Base-by-base conservation (phyloP, 345 rosid genomes). In the Carallia brachiata region DNA sequence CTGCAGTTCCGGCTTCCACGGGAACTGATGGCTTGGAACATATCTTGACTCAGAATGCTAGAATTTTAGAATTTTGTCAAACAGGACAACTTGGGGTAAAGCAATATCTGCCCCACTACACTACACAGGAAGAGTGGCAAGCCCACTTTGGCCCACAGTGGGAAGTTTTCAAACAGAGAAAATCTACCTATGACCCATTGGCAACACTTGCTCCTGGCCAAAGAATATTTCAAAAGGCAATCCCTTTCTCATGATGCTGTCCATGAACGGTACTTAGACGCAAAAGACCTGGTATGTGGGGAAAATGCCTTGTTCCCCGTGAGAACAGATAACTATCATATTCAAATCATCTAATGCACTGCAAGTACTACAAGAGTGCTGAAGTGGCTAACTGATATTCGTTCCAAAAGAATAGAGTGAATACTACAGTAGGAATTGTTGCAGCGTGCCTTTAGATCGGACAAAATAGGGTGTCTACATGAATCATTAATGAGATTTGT, bases 161-260 rank as follows among this genome's bases (percentile, higher is more conserved):
- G 99, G 85, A 86, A 71, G 79, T 62, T 61, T 85, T 94, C 66
- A 84, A 75, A 65, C 83, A 79, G 67, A 90, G 97, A 78, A 94
- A 94, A 80, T 75, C 87, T 31, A 75, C 77, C 58, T 88, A 89
- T 73, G 98, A 94, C 74, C 97, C 98, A 30, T 52, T 90, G 73
- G 94, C 88, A 69, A 88, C 89, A 72, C 95, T 94, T 36, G 96
- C 97, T 32, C 98, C 98, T 27, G 97, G 98, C 65, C 98, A 91
- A 57, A 63, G 90, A 73, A 90, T 94, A 68, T 94, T 94, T 81
- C 84, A 78, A 55, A 93, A 90, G 83, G 72, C 83, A 19, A 68
- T 70, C 55, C 70, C 84, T 72, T 79, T 78, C 81, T 84, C 89
- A 64, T 78, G 75, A 90, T 76, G 65, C 39, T 50, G 68, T 52